phyloP scores from a whole-genome alignment of 2,329 filamentous ascomycete genomes.

The Erysiphe pulchra region DNA sequence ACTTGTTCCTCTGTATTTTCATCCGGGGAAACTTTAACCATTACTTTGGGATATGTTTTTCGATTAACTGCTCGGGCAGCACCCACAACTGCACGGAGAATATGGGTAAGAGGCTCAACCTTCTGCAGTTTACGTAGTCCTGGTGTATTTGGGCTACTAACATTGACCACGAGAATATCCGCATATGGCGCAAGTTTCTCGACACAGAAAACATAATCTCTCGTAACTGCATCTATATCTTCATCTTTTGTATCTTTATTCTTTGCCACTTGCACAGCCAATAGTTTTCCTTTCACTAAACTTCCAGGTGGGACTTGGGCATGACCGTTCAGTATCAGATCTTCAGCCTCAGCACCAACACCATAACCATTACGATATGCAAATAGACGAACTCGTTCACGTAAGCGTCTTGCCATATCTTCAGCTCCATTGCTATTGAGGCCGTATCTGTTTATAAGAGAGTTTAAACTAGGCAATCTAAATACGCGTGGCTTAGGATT shows the following conservation, averaged over 20 bases:
- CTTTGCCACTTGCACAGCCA: conserved; percentile 88
- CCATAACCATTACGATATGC: conserved; percentile 46
- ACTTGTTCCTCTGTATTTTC: conserved; percentile 72
- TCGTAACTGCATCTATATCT: conserved; percentile 58
- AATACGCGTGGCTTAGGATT: conserved; percentile 80
- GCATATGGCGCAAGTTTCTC: conserved; percentile 62
- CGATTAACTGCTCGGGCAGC: conserved; percentile 46
- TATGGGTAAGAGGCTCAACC: conserved; percentile 52
- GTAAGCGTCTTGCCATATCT: conserved; percentile 52
- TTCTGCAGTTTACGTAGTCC: conserved; percentile 73
- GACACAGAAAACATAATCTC: conserved; percentile 77
- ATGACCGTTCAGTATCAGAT: conserved; percentile 49
- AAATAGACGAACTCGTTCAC: conserved; percentile 53
- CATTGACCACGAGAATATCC: conserved; percentile 92
- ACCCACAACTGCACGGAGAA: conserved; percentile 59
- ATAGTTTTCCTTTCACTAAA: conserved; percentile 45
- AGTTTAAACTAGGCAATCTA: conserved; percentile 57
- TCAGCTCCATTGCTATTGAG: conserved; percentile 83
- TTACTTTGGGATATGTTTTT: conserved; percentile 52
- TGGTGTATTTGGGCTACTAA: conserved; percentile 88
- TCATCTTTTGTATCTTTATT: conserved; percentile 77
- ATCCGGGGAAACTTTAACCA: conserved; percentile 96
- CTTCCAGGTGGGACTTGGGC: conserved; percentile 63
- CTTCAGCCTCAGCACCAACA: conserved; percentile 33
- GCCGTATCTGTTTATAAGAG: conserved; percentile 85